These are phyloP conservation scores for Penicillium angulare DNA, from an alignment of 495 filamentous ascomycete genomes.

Conservation along the genomic window DNA sequence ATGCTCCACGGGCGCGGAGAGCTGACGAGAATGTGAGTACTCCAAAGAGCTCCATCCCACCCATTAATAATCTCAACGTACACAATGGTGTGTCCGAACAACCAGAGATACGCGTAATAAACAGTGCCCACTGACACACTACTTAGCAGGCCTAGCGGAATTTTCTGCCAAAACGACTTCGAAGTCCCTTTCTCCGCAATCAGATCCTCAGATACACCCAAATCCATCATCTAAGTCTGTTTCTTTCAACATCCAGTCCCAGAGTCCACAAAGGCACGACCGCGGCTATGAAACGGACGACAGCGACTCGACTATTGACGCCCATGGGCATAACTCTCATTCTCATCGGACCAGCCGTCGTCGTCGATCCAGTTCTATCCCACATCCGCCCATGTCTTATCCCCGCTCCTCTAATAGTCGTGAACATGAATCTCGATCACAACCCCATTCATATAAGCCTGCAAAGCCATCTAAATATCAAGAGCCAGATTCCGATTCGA, in stretches of 20 bases:
- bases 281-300: slow-evolving; percentile 46
- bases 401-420: slow-evolving; percentile 1
- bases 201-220: background rate
- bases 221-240: slow-evolving; percentile 31
- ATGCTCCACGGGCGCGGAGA: slow-evolving; percentile 42
- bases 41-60: slow-evolving; percentile 34
- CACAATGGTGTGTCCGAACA: slow-evolving; percentile 44
- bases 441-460: slow-evolving; percentile 1
- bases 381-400: slow-evolving; percentile 12
- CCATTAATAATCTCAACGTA: slow-evolving; percentile 36
- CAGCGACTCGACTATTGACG: slow-evolving; percentile 37
- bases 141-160: slow-evolving; percentile 9
- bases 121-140: slow-evolving; percentile 28
- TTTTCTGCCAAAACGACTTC: slow-evolving; percentile 25
- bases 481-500: slow-evolving; percentile 43
- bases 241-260: slow-evolving; percentile 31
- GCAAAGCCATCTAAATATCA: slow-evolving; percentile 8
- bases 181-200: background rate
- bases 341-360: slow-evolving; percentile 27
- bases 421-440: background rate
- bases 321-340: slow-evolving; percentile 10
- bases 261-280: slow-evolving; percentile 9
- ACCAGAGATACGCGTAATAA: too few species aligned
- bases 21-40: slow-evolving; percentile 59
- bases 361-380: slow-evolving; percentile 29